Base-by-base conservation (phyloP, 1,284 basidiomycete genomes). In the Volvariella volvacea region DNA sequence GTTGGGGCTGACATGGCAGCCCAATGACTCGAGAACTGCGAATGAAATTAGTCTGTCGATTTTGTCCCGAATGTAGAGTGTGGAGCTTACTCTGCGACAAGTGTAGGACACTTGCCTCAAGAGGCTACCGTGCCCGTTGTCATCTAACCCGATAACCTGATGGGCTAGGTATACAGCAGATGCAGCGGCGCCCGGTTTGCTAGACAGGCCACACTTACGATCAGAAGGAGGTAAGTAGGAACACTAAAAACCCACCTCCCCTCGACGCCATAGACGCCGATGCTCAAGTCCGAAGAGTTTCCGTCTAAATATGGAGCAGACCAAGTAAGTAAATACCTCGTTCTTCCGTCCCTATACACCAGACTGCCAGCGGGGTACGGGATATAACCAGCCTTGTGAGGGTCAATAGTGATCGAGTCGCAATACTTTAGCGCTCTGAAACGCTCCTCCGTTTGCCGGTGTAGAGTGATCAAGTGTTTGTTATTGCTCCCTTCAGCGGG, bases 341-440 rank as follows among this genome's bases (percentile, higher is more conserved):
- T 56, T 1, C 71, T 56, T 10, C 61, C 61, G 46, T 74, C 71
- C 4, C 59, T 56, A 46, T 73, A 73, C 48, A 61, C 65, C 17
- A 73, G 48, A 0, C 61, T 65, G 7, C 71, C 72, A 2, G 70
- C 70, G 16, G 72, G 70, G 49, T 71, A 72, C 0, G 62, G 70
- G 14, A 67, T 54, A 48, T 71, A 73, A 8, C 71, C 71, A 30
- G 58, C 58, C 55, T 73, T 73, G 49, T 74, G 71, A 3, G 70
- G 71, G 49, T 74, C 71, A 41, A 72, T 58, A 0, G 70, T 73
- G 31, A 73, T 60, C 1, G 67, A 65, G 43, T 74, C 70, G 8
- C 57, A 55, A 12, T 54, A 36, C 14, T 46, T 39, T 9, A 70
- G 52, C 20, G 53, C 47, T 14, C 50, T 28, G 33, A 66, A 53